phyloP scores from a whole-genome alignment of 495 filamentous ascomycete genomes.

The Cryomyces antarcticus region DNA sequence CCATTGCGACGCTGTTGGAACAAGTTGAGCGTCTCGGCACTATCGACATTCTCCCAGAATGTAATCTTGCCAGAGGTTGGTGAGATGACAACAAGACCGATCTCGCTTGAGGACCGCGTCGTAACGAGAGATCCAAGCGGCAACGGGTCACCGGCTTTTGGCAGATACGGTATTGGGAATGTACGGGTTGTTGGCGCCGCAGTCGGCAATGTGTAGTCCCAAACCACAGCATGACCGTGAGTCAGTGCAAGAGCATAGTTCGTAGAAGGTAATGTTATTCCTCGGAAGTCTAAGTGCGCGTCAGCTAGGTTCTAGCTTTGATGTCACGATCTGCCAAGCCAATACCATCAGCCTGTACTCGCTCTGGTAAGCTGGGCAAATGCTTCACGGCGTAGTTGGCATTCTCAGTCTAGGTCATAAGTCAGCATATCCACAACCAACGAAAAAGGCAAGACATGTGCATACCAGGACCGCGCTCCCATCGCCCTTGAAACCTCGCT shows the following conservation, averaged over 20 bases:
- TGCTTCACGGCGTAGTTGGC: constrained; percentile 72
- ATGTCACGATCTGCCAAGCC: constrained; percentile 28
- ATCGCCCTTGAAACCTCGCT: constrained; percentile 16
- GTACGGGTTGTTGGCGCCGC: constrained; percentile 37
- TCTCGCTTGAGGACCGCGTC: constrained; percentile 48
- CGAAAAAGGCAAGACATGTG: not conserved
- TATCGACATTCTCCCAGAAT: constrained; percentile 89
- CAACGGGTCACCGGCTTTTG: constrained; percentile 40
- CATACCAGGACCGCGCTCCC: constrained; percentile 12
- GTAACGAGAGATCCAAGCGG: constrained; percentile 66
- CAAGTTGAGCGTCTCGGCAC: constrained; percentile 53
- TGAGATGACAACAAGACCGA: constrained; percentile 68
- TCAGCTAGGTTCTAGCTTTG: constrained; percentile 1
- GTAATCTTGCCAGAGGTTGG: constrained; percentile 64
- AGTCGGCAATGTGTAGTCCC: constrained; percentile 47
- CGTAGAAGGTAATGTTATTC: constrained; percentile 9
- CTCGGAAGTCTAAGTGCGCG: constrained; percentile 5
- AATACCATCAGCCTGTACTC: constrained; percentile 23
- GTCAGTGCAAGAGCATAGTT: constrained; percentile 59
- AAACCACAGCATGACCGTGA: constrained; percentile 60
- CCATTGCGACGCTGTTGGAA: constrained; percentile 57
- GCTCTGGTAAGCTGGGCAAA: constrained; percentile 59
- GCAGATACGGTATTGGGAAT: constrained; percentile 56
- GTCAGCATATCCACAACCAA: not conserved
- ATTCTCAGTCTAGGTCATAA: constrained; percentile 49